phyloP scores from a whole-genome alignment of 495 filamentous ascomycete species.

The Tuber melanosporum region DNA sequence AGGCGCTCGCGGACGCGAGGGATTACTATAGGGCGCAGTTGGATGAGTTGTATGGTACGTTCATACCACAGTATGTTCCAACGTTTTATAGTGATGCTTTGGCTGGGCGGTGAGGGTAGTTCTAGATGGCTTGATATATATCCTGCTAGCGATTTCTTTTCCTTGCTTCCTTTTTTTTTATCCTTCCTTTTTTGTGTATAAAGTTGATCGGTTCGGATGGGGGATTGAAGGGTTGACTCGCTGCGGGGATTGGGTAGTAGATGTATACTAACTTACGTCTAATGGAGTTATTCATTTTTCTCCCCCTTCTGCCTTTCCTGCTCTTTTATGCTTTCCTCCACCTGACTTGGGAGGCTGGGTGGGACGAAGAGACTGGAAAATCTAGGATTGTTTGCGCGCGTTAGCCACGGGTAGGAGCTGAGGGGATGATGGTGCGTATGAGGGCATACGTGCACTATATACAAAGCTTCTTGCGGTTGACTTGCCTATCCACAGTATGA shows the following conservation, averaged over 20 bases:
- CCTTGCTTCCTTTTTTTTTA: not conserved
- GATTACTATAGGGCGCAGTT: constrained; percentile 32
- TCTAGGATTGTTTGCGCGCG: not conserved
- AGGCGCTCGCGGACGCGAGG: constrained; percentile 28
- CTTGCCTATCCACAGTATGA: not conserved
- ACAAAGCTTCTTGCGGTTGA: not conserved
- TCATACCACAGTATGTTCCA: constrained; percentile 32
- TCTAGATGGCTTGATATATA: constrained; percentile 11
- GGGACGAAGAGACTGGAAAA: no score
- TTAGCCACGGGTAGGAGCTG: not conserved
- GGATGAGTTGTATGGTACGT: constrained; percentile 28
- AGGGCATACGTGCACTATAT: not conserved
- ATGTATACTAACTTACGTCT: constrained; percentile 5
- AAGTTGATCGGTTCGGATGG: not conserved
- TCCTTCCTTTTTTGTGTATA: constrained; percentile 4
- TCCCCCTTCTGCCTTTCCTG: not conserved
- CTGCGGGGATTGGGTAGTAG: not conserved
- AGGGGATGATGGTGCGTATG: not conserved
- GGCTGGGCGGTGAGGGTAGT: constrained; percentile 24
- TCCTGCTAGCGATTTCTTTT: constrained; percentile 2
- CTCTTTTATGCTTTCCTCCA: not conserved
- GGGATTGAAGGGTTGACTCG: not conserved
- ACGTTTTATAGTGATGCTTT: constrained; percentile 30
- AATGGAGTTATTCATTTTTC: not conserved
- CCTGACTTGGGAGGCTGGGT: not conserved